Evolutionary conservation across 1,284 basidiomycete species (phyloP), one percentile per base, ranked within the genome.

Genomic region (Cutaneotrichosporon curvatum): DNA sequence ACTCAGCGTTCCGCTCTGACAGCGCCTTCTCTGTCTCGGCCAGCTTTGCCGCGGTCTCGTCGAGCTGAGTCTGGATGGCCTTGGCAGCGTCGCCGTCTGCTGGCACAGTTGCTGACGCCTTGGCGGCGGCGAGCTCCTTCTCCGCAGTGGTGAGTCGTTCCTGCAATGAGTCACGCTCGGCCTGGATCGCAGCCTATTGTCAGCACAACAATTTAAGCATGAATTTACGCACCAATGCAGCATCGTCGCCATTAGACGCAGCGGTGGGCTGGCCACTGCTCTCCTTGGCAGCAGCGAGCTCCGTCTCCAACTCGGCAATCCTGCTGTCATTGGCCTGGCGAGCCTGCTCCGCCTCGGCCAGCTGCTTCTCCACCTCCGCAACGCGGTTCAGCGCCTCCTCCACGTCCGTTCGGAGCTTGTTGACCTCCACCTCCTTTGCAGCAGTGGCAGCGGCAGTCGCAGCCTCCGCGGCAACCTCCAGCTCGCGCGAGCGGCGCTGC

Each of bases 81-180:
- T 32, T 39, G 58, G 56, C 16, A 61, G 43, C 21, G 25, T 58
- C 58, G 21, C 14, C 21, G 20, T 22, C 37, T 14, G 5, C 20
- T n/a, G 21, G 21, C 6, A 22, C 20, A 2, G 37, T 20, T 23
- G 22, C 16, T 15, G 37, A n/a, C 47, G 34, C 40, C 51, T 63
- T 63, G 19, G 63, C 61, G 2, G 53, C 50, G 25, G 61, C 61
- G 15, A 68, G 52, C 16, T 67, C 63, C 45, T 63, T 65, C 54
- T 66, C 57, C 4, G 60, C 56, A 28, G 63, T 51, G 11, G 58
- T 38, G 31, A 72, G 56, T 11, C 60, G 51, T 20, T 55, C 41
- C 37, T 65, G 53, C 22, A 70, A 48, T 5, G 51, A 40, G 15
- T 65, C 64, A 20, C 60, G 57, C 51, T 70, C 62, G 14, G 45